These are phyloP conservation scores for Stachybotrys chlorohalonatus DNA, from an alignment of 2,329 filamentous ascomycete species.

Conservation along the genomic window DNA sequence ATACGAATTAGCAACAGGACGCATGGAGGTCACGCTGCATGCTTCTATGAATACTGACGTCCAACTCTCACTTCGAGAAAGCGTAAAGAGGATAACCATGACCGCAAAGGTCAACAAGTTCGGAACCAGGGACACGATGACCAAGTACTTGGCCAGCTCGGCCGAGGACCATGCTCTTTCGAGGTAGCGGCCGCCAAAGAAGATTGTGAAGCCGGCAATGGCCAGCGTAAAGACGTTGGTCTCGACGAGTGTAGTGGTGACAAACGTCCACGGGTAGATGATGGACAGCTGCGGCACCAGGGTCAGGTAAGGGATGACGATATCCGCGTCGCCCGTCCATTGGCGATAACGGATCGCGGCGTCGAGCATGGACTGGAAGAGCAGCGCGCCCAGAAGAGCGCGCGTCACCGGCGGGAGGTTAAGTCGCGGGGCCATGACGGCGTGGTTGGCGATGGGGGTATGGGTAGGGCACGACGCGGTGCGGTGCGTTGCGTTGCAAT, in stretches of 20 bases:
- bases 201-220: constrained; percentile 69
- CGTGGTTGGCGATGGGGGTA: constrained; percentile 2
- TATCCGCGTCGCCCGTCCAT: constrained; percentile 53
- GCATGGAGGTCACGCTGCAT: not conserved
- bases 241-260: constrained; percentile 82
- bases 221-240: constrained; percentile 82
- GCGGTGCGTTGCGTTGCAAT: not conserved
- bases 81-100: constrained; percentile 63
- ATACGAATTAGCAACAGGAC: not conserved
- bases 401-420: constrained; percentile 91
- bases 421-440: constrained; percentile 67
- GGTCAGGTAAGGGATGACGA: constrained; percentile 77
- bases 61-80: constrained; percentile 58
- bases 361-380: constrained; percentile 75
- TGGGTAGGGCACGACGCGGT: not conserved
- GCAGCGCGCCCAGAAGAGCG: constrained; percentile 63
- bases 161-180: constrained; percentile 91
- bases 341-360: constrained; percentile 66
- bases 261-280: constrained; percentile 74
- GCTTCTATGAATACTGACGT: constrained; percentile 46
- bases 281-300: constrained; percentile 77
- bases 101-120: constrained; percentile 67
- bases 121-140: constrained; percentile 68
- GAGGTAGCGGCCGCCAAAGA: constrained; percentile 88
- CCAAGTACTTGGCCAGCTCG: constrained; percentile 85